Evolutionary conservation across 306 rosid genomes (phyloP), one percentile per base, ranked within the genome.

Genomic region (Cicer cuneatum): DNA sequence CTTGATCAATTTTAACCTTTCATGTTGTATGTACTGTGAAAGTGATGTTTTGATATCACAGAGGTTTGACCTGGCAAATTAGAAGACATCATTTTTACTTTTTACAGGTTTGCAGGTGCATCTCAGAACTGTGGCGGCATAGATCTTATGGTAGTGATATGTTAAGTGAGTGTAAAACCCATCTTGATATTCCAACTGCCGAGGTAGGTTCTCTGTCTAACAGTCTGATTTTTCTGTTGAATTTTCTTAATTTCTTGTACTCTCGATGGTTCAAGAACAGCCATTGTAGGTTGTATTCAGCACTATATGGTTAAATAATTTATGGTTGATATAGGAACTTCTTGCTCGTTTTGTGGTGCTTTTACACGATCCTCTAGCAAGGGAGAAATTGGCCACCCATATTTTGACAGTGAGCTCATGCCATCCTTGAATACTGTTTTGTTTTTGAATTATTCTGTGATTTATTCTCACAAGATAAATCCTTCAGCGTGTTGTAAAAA

Each of bases 71-170:
- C 65, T 38, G 52, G 16, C 2, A 61, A 77, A 80, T 77, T 75
- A 48, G 68, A 69, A 62, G 76, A 42, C 64, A 40, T 37, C 35
- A 48, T 59, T 54, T 60, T 19, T 63, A 52, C 75, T 60, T 74
- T 77, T 79, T 85, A 74, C 89, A 93, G 98, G 97, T 93, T 66
- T 93, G 97, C 88, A 89, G 97, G 79, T 93, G 97, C 84, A 88
- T 93, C 85, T 89, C 98, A 6, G 98, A 91, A 81, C 80, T 93
- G 85, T 91, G 90, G 86, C 86, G 96, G 77, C 94, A 89, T 87
- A 85, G 87, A 71, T 85, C 89, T 78, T 75, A 80, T 71, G 81
- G 86, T 37, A 80, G 71, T 83, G 86, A 75, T 80, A 85, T 93
- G 90, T 74, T 89, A 75, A 83, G 82, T 42, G 98, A 88, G 82